Evolutionary conservation across 805 yeast genomes (phyloP).

Genomic region (Lipomyces mesembrius): DNA sequence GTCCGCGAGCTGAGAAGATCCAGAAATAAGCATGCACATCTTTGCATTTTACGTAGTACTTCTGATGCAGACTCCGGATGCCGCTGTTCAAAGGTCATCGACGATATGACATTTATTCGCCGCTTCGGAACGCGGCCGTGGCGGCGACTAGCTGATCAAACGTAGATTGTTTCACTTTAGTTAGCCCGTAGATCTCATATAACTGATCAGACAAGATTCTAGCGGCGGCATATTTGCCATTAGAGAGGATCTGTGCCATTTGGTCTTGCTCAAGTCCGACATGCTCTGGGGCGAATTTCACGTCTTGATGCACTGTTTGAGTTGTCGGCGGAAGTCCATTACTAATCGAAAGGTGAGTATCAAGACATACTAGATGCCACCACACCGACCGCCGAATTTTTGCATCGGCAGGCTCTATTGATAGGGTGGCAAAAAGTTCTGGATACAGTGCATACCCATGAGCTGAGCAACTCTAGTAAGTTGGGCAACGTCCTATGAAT

Average conservation of each 20-base stretch:
- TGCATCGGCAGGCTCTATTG: not conserved
- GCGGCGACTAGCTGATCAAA: not conserved
- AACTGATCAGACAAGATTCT: conserved; percentile 15
- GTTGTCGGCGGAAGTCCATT: conserved; percentile 28
- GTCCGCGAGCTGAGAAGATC: conserved; percentile 15
- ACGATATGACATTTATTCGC: not conserved
- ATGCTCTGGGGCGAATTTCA: conserved; percentile 17
- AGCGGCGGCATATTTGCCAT: conserved; percentile 20
- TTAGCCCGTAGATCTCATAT: conserved; percentile 26
- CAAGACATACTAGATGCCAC: conserved; percentile 29
- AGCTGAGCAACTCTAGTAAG: conserved; percentile 24
- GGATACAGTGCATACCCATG: conserved; percentile 34
- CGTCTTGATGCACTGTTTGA: conserved; percentile 16
- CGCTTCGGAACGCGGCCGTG: not conserved
- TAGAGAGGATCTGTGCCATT: conserved; percentile 19
- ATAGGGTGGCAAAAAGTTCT: conserved; percentile 8
- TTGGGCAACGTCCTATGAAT: conserved; percentile 15
- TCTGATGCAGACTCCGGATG: not conserved
- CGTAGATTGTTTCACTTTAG: not conserved
- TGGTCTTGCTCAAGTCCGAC: conserved; percentile 19
- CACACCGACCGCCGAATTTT: conserved; percentile 21
- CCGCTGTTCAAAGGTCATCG: conserved; percentile 3
- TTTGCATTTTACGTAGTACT: not conserved
- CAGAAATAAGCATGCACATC: conserved; percentile 6
- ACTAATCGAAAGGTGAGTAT: conserved; percentile 17